These are phyloP conservation scores for Chamaecyparis obtusa DNA, from an alignment of 75 land plant species.

Conservation along the genomic window DNA sequence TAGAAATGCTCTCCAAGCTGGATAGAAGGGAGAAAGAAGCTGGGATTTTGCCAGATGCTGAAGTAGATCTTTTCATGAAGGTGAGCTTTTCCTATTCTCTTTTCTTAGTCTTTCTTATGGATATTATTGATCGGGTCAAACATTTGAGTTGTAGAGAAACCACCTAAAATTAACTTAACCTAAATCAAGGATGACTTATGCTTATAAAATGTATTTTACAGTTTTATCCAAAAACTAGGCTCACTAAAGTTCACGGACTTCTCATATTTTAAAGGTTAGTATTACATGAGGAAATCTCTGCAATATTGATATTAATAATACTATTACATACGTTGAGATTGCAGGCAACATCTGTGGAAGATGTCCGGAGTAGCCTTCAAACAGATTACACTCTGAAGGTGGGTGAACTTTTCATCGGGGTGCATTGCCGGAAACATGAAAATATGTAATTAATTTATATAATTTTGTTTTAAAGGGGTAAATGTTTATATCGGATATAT, in stretches of 20 bases:
- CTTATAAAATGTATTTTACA: too few species aligned
- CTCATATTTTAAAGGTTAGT: too few species aligned
- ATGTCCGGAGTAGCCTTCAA: constrained; percentile 41
- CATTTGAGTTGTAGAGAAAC: neutral
- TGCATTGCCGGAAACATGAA: neutral
- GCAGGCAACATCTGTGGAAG: constrained; percentile 66
- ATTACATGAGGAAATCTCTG: neutral
- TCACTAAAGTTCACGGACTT: too few species aligned
- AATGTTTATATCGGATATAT: too few species aligned
- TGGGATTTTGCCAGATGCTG: constrained; percentile 65
- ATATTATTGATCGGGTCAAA: neutral
- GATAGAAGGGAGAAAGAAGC: constrained; percentile 63
- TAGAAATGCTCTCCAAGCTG: constrained; percentile 55
- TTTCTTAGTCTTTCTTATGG: neutral
- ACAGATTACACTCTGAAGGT: constrained; percentile 78
- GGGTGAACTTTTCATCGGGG: neutral
- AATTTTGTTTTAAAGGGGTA: too few species aligned
- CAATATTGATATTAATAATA: neutral
- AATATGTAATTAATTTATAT: neutral
- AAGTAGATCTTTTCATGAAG: constrained; percentile 77
- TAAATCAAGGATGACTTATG: too few species aligned
- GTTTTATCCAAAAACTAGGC: too few species aligned
- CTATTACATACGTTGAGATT: neutral
- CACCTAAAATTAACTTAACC: neutral
- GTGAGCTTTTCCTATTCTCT: constrained; percentile 11